Base-by-base conservation (phyloP, 2,329 filamentous ascomycete species). In the Nannizziopsis barbatae region DNA sequence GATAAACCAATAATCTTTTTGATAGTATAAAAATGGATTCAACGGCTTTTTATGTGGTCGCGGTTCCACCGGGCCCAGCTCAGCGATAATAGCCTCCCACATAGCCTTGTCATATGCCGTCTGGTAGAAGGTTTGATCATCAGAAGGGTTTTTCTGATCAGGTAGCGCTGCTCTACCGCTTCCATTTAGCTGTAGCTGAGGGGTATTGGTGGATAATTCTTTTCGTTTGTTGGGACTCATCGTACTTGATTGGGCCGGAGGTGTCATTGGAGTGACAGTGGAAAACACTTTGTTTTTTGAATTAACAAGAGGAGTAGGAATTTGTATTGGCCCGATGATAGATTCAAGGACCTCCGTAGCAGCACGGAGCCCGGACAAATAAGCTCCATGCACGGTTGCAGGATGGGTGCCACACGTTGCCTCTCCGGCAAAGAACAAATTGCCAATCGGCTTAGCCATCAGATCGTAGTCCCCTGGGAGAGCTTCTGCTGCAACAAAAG, bases 391-490 rank as follows among this genome's bases (percentile, higher is more conserved):
- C 0, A 98, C 92, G 1, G 92, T 98, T 30, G 93, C 92, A 10
- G 93, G 92, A 62, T 98, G 89, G 0, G 88, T 95, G 41, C 86
- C 88, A 57, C 86, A 95, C 0, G 93, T 98, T 52, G 95, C 92
- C 66, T 98, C 92, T 42, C 92, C 92, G 12, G 90, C 92, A 65
- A 98, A 98, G 66, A 90, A 86, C 7, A 98, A 71, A 55, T 93
- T 94, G 30, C 87, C 89, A 30, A 95, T 74, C 1, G 84, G 73
- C 42, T 78, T 77, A 1, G 92, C 87, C 86, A 98, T 95, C 30
- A 80, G 72, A 62, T 96, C 86, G 66, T 98, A 98, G 63, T 98
- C 92, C 45, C 88, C 84, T 1, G 84, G 78, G 45, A 80, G 76
- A 66, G 95, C 90, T 41, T 80, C 75, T 5, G 88, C 83, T 0